Conservation (phyloP, 345 rosid species). For the Hirschfeldia incana region DNA sequence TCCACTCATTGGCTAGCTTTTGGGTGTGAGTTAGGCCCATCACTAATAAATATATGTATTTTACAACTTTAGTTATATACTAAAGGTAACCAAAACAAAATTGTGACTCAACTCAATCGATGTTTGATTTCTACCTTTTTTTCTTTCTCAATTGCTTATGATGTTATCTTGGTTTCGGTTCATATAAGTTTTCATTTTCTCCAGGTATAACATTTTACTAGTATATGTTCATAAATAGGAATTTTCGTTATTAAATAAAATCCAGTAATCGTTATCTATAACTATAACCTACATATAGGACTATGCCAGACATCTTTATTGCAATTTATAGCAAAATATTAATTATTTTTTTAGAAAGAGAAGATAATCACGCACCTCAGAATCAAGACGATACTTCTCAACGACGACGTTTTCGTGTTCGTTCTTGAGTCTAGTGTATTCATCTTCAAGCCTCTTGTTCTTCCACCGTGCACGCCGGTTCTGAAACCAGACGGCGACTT, state of each 20-base stretch:
- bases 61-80: background rate
- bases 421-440: conserved; percentile 53
- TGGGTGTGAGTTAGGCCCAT: no score
- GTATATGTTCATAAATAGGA: conserved; percentile 1
- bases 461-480: conserved; percentile 93
- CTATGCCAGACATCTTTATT: background rate
- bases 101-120: background rate
- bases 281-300: background rate
- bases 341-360: background rate
- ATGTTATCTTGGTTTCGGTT: conserved; percentile 1
- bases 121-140: background rate
- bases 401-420: conserved; percentile 48
- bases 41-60: conserved; percentile 9
- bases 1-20: no score
- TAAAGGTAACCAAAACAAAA: background rate
- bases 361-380: conserved; percentile 54
- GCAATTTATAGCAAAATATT: background rate
- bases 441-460: conserved; percentile 86
- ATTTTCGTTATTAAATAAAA: background rate
- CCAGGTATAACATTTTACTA: background rate
- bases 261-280: background rate
- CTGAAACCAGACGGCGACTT: conserved; percentile 97
- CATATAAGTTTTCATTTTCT: background rate
- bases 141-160: background rate
- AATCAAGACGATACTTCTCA: conserved; percentile 74